These are phyloP conservation scores for Aegle marmelos DNA, from an alignment of 345 rosid genomes.

Conservation along the genomic window DNA sequence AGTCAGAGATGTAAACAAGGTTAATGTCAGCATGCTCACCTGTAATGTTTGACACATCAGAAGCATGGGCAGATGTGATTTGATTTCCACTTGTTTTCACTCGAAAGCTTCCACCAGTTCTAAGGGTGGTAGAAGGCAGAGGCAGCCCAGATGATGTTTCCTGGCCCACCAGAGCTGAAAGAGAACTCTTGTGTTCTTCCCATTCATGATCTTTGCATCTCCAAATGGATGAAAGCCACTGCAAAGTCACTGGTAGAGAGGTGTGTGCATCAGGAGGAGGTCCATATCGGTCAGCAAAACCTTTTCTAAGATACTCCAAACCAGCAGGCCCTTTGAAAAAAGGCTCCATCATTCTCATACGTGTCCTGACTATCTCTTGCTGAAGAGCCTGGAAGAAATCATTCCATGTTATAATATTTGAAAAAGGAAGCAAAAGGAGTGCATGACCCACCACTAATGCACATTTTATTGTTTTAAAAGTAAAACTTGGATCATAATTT, in stretches of 20 bases:
- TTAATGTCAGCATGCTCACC: slow-evolving; percentile 27
- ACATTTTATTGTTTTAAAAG: background rate
- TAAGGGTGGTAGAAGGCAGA: slow-evolving; percentile 53
- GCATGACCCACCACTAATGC: background rate
- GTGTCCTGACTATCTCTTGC: slow-evolving; percentile 72
- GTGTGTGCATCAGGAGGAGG: slow-evolving; percentile 45
- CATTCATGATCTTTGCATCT: slow-evolving; percentile 59
- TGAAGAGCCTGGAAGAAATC: slow-evolving; percentile 51
- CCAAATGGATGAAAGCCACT: slow-evolving; percentile 62
- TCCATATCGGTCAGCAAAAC: slow-evolving; percentile 59
- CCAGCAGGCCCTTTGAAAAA: slow-evolving; percentile 82
- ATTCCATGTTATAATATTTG: slow-evolving; percentile 2
- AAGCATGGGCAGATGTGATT: slow-evolving; percentile 11
- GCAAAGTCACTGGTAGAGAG: slow-evolving; percentile 49
- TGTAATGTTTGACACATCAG: slow-evolving; percentile 29
- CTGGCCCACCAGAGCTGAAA: slow-evolving; percentile 39
- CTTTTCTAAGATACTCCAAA: slow-evolving; percentile 62
- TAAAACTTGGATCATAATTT: no score
- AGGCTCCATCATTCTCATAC: slow-evolving; percentile 70
- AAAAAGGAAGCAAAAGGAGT: background rate
- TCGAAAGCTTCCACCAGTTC: slow-evolving; percentile 71
- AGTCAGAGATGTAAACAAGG: background rate
- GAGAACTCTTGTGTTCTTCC: slow-evolving; percentile 61
- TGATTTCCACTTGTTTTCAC: slow-evolving; percentile 26
- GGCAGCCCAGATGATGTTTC: slow-evolving; percentile 42